A percentile compares a stretch with the other conserved stretches of the same genome.
These are phyloP conservation scores for Ceratobasidium sp. DNA, from an alignment of 1,284 basidiomycete genomes.

Conservation along the genomic window DNA sequence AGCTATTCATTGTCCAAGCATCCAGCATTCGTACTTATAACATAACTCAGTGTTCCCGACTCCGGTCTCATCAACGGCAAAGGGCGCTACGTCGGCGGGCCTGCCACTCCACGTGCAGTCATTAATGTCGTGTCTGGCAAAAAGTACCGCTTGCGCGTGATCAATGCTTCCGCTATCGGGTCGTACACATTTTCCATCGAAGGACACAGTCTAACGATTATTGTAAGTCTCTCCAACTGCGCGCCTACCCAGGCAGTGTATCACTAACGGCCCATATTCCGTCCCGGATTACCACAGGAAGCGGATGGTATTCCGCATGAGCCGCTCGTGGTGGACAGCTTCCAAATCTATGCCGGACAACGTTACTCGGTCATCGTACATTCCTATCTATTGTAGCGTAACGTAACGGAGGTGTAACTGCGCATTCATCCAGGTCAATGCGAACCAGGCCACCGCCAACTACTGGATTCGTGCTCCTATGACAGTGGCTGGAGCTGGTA, in stretches of 20 bases:
- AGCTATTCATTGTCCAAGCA: too few relatives aligned
- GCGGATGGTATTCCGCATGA: conserved; percentile 29
- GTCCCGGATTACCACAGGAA: conserved; percentile 8
- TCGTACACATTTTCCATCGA: conserved; percentile 39
- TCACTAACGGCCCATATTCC: background rate
- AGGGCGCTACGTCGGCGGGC: conserved; percentile 40
- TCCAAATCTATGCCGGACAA: conserved; percentile 88
- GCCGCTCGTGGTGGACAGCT: conserved; percentile 65
- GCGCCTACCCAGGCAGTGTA: background rate
- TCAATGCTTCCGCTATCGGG: conserved; percentile 70
- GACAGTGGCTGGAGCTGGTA: conserved; percentile 35
- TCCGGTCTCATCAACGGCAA: conserved; percentile 42
- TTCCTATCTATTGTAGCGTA: background rate
- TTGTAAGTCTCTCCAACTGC: conserved; percentile 13
- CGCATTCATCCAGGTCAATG: conserved; percentile 17
- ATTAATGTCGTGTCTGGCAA: conserved; percentile 67
- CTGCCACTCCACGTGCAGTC: background rate
- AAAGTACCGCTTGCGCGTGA: conserved; percentile 79
- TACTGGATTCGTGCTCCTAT: conserved; percentile 44
- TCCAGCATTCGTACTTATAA: background rate
- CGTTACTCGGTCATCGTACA: conserved; percentile 91
- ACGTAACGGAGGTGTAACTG: background rate
- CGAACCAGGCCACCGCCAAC: conserved; percentile 35
- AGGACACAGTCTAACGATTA: conserved; percentile 37
- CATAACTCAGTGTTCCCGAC: conserved; percentile 27